These are phyloP conservation scores for Massariosphaeria phaeospora DNA, from an alignment of 495 filamentous ascomycete genomes.

Conservation along the genomic window DNA sequence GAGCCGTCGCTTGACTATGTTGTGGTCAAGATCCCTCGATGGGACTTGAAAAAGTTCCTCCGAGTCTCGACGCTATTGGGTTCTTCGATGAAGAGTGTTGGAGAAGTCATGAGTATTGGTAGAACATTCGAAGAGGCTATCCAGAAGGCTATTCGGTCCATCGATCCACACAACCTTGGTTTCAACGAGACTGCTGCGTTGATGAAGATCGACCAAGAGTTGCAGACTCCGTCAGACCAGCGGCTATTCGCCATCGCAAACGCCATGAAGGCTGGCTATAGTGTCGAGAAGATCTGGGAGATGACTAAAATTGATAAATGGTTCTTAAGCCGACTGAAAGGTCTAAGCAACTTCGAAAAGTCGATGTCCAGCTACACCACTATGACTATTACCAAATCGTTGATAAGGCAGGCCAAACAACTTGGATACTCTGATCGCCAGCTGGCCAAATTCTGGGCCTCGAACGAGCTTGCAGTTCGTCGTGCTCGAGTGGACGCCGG, in stretches of 20 bases:
- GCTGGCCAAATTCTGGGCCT: constrained; percentile 87
- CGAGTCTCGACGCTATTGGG: constrained; percentile 90
- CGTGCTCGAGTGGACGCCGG: constrained; percentile 75
- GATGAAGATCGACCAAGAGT: constrained; percentile 92
- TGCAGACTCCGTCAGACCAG: constrained; percentile 96
- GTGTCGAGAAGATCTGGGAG: constrained; percentile 93
- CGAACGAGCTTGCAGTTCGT: constrained; percentile 84
- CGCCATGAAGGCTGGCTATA: constrained; percentile 90
- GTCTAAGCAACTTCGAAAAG: constrained; percentile 82
- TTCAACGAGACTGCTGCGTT: constrained; percentile 89
- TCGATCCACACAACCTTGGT: constrained; percentile 91
- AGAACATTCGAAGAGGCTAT: constrained; percentile 97
- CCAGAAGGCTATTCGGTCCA: constrained; percentile 92
- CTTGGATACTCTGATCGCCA: constrained; percentile 92
- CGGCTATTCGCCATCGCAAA: constrained; percentile 97
- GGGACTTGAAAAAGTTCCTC: constrained; percentile 98
- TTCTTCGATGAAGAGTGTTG: constrained; percentile 99
- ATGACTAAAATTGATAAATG: constrained; percentile 97
- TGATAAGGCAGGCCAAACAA: constrained; percentile 80
- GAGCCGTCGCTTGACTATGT: constrained; percentile 99
- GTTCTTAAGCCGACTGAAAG: constrained; percentile 89
- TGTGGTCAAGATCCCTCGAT: constrained; percentile 96
- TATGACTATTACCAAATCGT: constrained; percentile 55
- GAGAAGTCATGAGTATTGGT: constrained; percentile 98
- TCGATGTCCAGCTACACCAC: constrained; percentile 65